Base-by-base conservation (phyloP, 129 eudicot species). In the Glebionis coronaria region DNA sequence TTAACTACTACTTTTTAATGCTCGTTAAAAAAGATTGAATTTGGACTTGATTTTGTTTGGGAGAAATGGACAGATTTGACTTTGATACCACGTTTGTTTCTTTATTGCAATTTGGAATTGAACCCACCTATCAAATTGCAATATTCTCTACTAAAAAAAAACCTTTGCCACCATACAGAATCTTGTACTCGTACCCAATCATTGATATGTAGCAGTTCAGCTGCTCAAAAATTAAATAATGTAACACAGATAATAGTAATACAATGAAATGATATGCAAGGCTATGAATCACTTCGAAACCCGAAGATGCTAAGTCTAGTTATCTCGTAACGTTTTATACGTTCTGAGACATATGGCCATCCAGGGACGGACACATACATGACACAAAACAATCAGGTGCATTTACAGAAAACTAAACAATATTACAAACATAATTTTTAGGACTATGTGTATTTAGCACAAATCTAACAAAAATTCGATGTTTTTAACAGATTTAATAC, bases 201-300 rank as follows among this genome's bases (percentile, higher is more conserved):
- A 74, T 35, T 74, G 62, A 31, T 20, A 58, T 58, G 73, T 58
- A 74, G 63, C 54, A 5, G 67, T 68, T 74, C 62, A 74, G 67
- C 79, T 74, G 54, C 54, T 42, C 72, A 64, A 57, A 67, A 52
- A 31, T 19, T 56, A 9, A 45, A 28, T 49, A 50, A 19, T n/a
- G n/a, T 15, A n/a, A 61, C 44, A 57, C 42, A 35, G 4, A 3
- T 49, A 49, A 49, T 3, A 60, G 4, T 49, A 49, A 49, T 3
- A 60, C 10, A n/a, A 61, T 10, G 2, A 56, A 2, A 25, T 21
- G 14, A 56, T 12, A 56, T n/a, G 12, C 2, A 56, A 63, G 25
- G 50, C 16, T 61, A 18, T 68, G 50, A 7, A n/a, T 67, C 14
- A 19, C 49, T 64, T 65, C 20, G 47, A 64, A 45, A 23, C 58